Conservation (phyloP, 2,329 filamentous ascomycete species). For the Trichoderma brevicompactum region DNA sequence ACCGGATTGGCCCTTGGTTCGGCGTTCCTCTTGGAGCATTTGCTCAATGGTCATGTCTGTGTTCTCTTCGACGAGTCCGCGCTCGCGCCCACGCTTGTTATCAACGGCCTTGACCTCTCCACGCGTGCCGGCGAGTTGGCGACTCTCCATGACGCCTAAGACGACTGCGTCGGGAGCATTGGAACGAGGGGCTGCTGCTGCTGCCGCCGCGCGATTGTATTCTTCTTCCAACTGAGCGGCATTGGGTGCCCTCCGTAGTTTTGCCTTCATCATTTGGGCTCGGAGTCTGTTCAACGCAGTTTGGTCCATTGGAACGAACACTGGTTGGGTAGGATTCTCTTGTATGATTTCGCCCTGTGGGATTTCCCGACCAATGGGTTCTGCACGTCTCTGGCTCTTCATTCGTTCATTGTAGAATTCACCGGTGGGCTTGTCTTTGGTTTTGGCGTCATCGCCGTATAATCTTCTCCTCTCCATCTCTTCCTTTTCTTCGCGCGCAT, state of each 20-base stretch:
- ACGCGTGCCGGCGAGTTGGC: slow-evolving; percentile 76
- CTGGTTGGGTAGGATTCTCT: slow-evolving; percentile 46
- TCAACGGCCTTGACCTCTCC: slow-evolving; percentile 77
- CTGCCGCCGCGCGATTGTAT: slow-evolving; percentile 79
- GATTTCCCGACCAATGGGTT: slow-evolving; percentile 37
- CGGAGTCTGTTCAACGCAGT: slow-evolving; percentile 86
- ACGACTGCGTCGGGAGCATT: slow-evolving; percentile 69
- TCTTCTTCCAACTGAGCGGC: slow-evolving; percentile 77
- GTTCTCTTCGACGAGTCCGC: slow-evolving; percentile 85
- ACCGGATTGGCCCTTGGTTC: slow-evolving; percentile 75
- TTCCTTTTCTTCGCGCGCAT: slow-evolving; percentile 89
- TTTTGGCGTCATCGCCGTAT: slow-evolving; percentile 83
- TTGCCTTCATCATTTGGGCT: slow-evolving; percentile 95
- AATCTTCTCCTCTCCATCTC: slow-evolving; percentile 81
- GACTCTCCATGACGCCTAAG: slow-evolving; percentile 85
- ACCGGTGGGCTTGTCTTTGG: slow-evolving; percentile 84
- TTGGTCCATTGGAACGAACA: slow-evolving; percentile 65
- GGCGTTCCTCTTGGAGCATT: slow-evolving; percentile 93
- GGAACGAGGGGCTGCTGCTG: slow-evolving; percentile 60
- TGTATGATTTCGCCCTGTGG: slow-evolving; percentile 62
- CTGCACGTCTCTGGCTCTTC: slow-evolving; percentile 52
- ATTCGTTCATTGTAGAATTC: slow-evolving; percentile 82
- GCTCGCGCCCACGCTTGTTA: slow-evolving; percentile 80
- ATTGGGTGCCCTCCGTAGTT: slow-evolving; percentile 77
- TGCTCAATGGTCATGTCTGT: slow-evolving; percentile 96